A percentile compares a stretch with the other conserved stretches of the same genome.
phyloP scores from a whole-genome alignment of 2,329 filamentous ascomycete genomes.

The Verticillium albo-atrum region DNA sequence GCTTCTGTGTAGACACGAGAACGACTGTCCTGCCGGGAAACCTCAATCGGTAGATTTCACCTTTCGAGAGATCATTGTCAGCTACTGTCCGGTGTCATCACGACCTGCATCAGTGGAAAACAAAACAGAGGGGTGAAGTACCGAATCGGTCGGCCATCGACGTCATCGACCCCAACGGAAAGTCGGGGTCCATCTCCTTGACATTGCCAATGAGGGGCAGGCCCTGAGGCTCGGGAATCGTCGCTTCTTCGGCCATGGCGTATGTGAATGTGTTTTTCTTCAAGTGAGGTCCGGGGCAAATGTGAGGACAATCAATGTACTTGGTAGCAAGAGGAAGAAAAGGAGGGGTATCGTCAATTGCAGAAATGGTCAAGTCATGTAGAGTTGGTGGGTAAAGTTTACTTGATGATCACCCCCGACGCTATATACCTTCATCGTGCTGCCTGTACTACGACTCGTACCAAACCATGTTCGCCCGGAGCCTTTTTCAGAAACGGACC shows the following conservation, averaged over 20 bases:
- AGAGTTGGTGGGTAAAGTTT: background rate
- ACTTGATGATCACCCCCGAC: background rate
- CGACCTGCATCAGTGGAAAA: background rate
- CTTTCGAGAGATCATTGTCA: slow-evolving; percentile 23
- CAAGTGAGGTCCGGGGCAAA: too few relatives aligned
- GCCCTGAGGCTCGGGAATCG: slow-evolving; percentile 46
- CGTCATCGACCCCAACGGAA: slow-evolving; percentile 49
- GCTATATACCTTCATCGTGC: background rate
- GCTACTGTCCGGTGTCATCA: background rate
- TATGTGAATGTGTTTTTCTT: background rate
- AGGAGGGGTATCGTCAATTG: background rate
- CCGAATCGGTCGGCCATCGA: slow-evolving; percentile 63
- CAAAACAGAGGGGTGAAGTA: slow-evolving; percentile 21
- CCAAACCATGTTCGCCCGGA: background rate
- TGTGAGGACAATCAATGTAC: too few relatives aligned
- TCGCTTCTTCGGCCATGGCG: slow-evolving; percentile 19
- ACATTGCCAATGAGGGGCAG: slow-evolving; percentile 64
- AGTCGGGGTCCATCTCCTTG: slow-evolving; percentile 55
- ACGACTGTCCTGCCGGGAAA: slow-evolving; percentile 43
- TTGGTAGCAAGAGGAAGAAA: too few relatives aligned
- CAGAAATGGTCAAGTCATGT: background rate
- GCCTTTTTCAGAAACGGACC: background rate
- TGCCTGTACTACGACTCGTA: background rate
- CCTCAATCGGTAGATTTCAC: slow-evolving; percentile 55
- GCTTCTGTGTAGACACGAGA: slow-evolving; percentile 46